A percentile compares a stretch with the other conserved stretches of the same genome.
Evolutionary conservation across 257 asterid species (phyloP).

Genomic region (Leonotis leonurus): DNA sequence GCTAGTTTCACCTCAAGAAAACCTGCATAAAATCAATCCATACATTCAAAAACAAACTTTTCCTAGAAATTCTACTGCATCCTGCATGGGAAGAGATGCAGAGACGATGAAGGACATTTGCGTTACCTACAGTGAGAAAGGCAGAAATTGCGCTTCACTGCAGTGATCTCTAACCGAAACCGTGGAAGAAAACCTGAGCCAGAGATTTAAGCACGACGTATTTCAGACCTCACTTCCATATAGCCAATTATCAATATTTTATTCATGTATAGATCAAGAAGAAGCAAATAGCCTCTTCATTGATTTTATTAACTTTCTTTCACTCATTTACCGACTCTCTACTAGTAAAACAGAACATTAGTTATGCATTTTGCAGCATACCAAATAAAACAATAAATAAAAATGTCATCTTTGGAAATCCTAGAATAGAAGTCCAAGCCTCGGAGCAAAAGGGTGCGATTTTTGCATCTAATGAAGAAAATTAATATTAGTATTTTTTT

Average conservation of each 20-base stretch:
- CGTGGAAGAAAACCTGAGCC: conserved; percentile 23
- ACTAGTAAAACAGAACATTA: background rate
- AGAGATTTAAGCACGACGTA: background rate
- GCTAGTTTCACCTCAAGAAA: background rate
- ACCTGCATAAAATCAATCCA: conserved; percentile 1
- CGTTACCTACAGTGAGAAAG: conserved; percentile 15
- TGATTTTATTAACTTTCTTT: background rate
- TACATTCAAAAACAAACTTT: background rate
- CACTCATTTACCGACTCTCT: background rate
- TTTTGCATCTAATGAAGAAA: background rate
- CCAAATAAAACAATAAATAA: background rate
- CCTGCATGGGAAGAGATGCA: background rate
- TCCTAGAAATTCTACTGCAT: conserved; percentile 19
- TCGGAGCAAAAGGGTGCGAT: background rate
- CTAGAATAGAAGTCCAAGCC: background rate
- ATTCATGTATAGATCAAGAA: background rate
- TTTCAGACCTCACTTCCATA: background rate
- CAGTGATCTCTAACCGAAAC: conserved; percentile 2
- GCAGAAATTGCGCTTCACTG: conserved; percentile 4
- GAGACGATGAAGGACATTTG: background rate
- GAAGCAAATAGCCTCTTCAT: background rate
- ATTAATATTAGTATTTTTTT: background rate
- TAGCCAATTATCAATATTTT: background rate
- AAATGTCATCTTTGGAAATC: background rate
- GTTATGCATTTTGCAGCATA: background rate